phyloP scores from a whole-genome alignment of 306 rosid species.

The Lathyrus tuberosus region DNA sequence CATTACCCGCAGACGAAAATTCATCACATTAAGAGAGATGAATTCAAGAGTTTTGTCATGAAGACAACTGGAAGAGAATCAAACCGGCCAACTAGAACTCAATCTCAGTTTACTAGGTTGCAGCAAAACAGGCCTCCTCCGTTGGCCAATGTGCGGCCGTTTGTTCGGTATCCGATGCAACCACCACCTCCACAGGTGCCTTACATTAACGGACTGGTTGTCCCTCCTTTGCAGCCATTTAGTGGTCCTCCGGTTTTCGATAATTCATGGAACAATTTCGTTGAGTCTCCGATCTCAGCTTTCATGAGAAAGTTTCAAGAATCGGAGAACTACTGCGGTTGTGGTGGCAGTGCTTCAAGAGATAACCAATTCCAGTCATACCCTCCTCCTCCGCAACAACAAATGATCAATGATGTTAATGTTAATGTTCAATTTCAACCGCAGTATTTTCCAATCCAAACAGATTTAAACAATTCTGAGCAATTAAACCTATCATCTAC shows the following conservation, averaged over 20 bases:
- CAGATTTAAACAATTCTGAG: background rate
- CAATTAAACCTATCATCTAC: background rate
- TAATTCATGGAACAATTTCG: background rate
- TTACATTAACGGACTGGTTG: background rate
- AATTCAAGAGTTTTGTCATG: constrained; percentile 77
- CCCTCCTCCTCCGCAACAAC: too few species aligned
- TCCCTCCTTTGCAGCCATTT: background rate
- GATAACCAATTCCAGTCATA: background rate
- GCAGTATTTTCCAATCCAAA: too few species aligned
- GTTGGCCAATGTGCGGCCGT: constrained; percentile 41
- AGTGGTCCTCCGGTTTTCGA: background rate
- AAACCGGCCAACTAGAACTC: constrained; percentile 42
- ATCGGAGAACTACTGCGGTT: too few species aligned
- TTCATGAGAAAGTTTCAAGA: background rate
- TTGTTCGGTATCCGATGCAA: background rate
- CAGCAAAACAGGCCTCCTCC: constrained; percentile 87
- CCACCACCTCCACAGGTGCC: background rate
- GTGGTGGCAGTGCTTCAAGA: background rate
- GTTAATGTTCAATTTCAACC: background rate
- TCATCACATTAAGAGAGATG: constrained; percentile 51
- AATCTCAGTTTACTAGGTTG: constrained; percentile 53
- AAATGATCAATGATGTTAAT: too few species aligned
- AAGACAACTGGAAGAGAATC: constrained; percentile 58
- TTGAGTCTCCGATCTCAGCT: background rate
- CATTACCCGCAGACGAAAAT: background rate